Conservation (phyloP, 2,329 filamentous ascomycete genomes). For the Ciborinia camelliae region DNA sequence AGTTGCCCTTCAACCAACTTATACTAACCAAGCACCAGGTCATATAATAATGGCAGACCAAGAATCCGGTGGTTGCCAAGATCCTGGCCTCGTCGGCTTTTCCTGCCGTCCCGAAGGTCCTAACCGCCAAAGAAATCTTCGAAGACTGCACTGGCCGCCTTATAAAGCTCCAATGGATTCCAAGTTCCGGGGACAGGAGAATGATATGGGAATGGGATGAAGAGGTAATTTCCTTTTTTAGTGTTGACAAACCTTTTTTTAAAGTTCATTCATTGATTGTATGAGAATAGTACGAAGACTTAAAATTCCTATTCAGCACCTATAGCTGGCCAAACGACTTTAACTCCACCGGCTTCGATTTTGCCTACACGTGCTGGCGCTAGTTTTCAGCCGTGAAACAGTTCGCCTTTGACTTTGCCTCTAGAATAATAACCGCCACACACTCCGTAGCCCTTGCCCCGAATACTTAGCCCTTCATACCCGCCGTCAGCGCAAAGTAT, state of each 20-base stretch:
- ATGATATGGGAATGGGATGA: not conserved
- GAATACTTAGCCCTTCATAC: not conserved
- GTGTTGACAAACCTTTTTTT: no score
- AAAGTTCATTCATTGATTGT: no score
- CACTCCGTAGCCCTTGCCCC: not conserved
- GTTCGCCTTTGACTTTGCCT: not conserved
- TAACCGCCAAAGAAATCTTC: slow-evolving; percentile 18
- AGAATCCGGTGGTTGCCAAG: not conserved
- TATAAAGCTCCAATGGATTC: slow-evolving; percentile 23
- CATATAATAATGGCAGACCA: slow-evolving; percentile 11
- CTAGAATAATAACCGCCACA: not conserved
- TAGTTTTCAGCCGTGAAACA: not conserved
- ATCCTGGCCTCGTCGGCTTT: not conserved
- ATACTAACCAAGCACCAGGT: not conserved
- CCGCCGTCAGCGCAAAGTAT: not conserved
- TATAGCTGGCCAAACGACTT: slow-evolving; percentile 11
- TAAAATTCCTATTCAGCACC: not conserved
- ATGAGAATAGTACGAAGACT: not conserved
- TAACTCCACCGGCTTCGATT: not conserved
- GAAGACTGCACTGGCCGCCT: slow-evolving; percentile 18
- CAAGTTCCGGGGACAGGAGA: not conserved
- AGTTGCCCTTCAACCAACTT: not conserved
- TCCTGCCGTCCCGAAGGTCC: not conserved
- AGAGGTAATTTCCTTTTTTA: not conserved
- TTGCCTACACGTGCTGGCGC: not conserved